A percentile compares a stretch with the other conserved stretches of the same genome.
Evolutionary conservation across 2,329 filamentous ascomycete genomes (phyloP).

Genomic region (Colletotrichum tabaci): DNA sequence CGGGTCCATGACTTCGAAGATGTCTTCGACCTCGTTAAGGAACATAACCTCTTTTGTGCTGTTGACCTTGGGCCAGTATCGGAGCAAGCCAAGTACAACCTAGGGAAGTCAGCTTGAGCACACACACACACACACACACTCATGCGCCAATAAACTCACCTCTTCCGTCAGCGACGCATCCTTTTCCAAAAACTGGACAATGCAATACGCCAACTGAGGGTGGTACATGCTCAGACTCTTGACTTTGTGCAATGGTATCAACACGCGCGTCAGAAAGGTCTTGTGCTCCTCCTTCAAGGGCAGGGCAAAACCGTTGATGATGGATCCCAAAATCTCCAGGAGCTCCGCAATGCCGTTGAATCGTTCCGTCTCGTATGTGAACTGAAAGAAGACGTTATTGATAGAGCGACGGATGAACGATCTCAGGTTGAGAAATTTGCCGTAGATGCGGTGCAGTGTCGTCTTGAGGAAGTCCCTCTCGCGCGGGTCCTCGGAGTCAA

Average conservation of each 20-base stretch:
- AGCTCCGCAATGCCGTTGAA: conserved; percentile 99
- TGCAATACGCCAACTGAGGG: conserved; percentile 97
- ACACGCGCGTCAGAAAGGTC: conserved; percentile 92
- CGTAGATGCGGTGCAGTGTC: conserved; percentile 96
- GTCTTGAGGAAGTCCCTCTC: conserved; percentile 99
- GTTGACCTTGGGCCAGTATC: conserved; percentile 99
- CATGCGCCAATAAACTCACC: conserved; percentile 63
- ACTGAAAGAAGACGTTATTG: conserved; percentile 99
- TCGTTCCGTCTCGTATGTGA: conserved; percentile 97
- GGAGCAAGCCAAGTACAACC: conserved; percentile 93
- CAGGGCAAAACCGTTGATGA: conserved; percentile 98
- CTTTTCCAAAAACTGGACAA: conserved; percentile 98
- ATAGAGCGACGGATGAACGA: conserved; percentile 98
- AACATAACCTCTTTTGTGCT: conserved; percentile 99
- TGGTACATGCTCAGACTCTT: conserved; percentile 99
- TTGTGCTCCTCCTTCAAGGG: conserved; percentile 99
- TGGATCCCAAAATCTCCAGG: conserved; percentile 95
- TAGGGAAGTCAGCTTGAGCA: conserved; percentile 52
- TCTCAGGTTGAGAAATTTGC: conserved; percentile 97
- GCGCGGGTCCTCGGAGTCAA: conserved; percentile 97
- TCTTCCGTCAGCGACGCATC: conserved; percentile 98
- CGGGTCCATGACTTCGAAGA: conserved; percentile 99
- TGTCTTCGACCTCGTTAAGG: conserved; percentile 98
- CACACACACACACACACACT: conserved; percentile 27
- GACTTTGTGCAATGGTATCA: conserved; percentile 96